Evolutionary conservation across 2,329 filamentous ascomycete genomes (phyloP).

Genomic region (Alternaria gaisen): DNA sequence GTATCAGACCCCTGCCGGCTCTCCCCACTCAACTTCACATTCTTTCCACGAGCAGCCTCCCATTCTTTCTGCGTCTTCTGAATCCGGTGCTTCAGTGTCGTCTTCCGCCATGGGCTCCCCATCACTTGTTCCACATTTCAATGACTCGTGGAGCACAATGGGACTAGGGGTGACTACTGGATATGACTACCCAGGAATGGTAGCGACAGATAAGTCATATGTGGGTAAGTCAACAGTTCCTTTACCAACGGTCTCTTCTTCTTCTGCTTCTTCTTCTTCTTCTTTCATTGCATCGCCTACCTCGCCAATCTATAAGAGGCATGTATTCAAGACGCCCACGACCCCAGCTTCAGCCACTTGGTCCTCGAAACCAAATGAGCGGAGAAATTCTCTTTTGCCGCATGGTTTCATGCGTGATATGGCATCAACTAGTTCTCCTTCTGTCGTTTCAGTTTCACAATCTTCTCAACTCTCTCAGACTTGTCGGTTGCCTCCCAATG

Average conservation of each 20-base stretch:
- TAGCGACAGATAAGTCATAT: slow-evolving; percentile 57
- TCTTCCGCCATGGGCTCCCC: slow-evolving; percentile 62
- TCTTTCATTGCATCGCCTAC: slow-evolving; percentile 30
- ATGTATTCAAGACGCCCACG: slow-evolving; percentile 47
- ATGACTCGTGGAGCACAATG: slow-evolving; percentile 67
- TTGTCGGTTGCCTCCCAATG: slow-evolving; percentile 51
- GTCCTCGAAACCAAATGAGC: slow-evolving; percentile 26
- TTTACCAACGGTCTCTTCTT: slow-evolving; percentile 36
- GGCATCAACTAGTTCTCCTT: slow-evolving; percentile 14
- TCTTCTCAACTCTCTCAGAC: slow-evolving; percentile 35
- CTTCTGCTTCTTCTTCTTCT: slow-evolving; percentile 28
- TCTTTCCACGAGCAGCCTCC: slow-evolving; percentile 59
- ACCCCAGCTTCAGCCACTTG: slow-evolving; percentile 50
- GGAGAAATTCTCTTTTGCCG: slow-evolving; percentile 41
- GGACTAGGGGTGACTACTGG: slow-evolving; percentile 68
- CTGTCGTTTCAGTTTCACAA: background rate
- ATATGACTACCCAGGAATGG: slow-evolving; percentile 62
- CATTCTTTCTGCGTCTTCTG: slow-evolving; percentile 58
- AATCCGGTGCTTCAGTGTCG: slow-evolving; percentile 61
- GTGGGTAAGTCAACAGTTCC: slow-evolving; percentile 60
- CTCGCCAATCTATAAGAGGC: slow-evolving; percentile 19
- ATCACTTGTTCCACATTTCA: slow-evolving; percentile 68
- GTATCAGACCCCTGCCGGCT: slow-evolving; percentile 52
- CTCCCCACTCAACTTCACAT: slow-evolving; percentile 56
- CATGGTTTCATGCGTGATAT: slow-evolving; percentile 33